Evolutionary conservation across 305 asterid species (phyloP), one percentile per base, ranked within the genome.

Genomic region (Fraxinus albicans): DNA sequence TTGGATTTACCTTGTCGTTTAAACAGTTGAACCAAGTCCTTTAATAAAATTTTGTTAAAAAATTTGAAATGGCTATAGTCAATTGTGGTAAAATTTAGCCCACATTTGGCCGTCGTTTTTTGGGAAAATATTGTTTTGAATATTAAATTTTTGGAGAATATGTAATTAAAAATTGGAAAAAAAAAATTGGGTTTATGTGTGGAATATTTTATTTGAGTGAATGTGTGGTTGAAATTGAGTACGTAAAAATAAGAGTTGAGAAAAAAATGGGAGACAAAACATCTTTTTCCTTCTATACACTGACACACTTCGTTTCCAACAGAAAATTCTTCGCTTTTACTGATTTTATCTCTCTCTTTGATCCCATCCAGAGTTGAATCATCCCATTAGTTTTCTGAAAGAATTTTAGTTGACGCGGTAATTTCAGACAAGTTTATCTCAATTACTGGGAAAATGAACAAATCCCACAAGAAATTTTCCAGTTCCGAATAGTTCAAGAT

Each of bases 301-400:
- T 87, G 88, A 35, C 84, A 73, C 42, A 12, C 79, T 81, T 77
- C 87, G 60, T 82, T 81, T 27, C 78, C 90, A 3, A 38, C 82
- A 8, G 75, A 84, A 21, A 75, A 73, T 47, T 79, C 76, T 42
- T 85, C 83, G 79, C 84, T 65, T 50, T 60, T 73, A n/a, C 77
- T 84, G 83, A 86, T 79, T 53, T 87, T 87, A 82, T 85, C 53
- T 82, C 53, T 82, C 81, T 83, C 88, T 15, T 88, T 86, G 87
- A 89, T 87, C 21, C 85, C 85, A 79, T 88, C 91, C 87, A 82
- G 83, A 86, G 76, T 83, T 53, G 88, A 69, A 21, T 79, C 94
- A 76, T 87, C 90, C 76, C 82, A 5, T 75, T 82, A 55, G 75
- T 79, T 60, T 83, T 79, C 86, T 86, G 91, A 5, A 13, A 72